Base-by-base conservation (phyloP, 73 alveolate genomes). In the Paramecium bursaria region DNA sequence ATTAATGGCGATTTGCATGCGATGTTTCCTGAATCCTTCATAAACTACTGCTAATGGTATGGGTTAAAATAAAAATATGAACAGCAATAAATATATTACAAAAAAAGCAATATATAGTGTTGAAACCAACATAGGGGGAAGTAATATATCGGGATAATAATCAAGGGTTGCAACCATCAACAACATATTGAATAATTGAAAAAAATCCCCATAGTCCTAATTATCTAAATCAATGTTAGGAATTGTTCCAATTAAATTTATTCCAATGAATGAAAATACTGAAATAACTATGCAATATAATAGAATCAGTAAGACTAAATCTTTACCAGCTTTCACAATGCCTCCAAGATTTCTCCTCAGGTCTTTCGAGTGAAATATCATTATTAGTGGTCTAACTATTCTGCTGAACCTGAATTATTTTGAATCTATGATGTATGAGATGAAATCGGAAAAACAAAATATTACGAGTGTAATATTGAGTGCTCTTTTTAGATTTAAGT, bases 31-130 rank as follows among this genome's bases (percentile, higher is more conserved):
- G 26, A 79, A 79, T 2, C 89, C 89, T 55, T 79, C 89, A 55
- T 79, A 79, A 1, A 79, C 89, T 6, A 79, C 89, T 4, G 89
- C 89, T 1, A 79, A 48, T 14, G 89, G 89, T 3, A 79, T 79
- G 0, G 89, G 89, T 33, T 44, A 48, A 44, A 79, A 79, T 23
- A 79, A 50, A 3, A 79, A 73, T 3, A 79, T n/a, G 15, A 79
- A 79, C 49, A 79, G 53, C 17, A 79, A 39, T 54, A 42, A 17
- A 27, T 39, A 53, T 7, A 33, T 30, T 6, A 54, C 85, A 79
- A 79, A 79, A 42, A 26, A 79, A 15, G 54, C 25, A 25, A 46
- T 48, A 42, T 79, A 79, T 22, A 39, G 54, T 39, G 76, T 53
- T 26, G 79, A 67, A 6, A n/a, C 30, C 10, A 73, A 53, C 13